Conservation (phyloP, 139 green algal genomes). For the Auxenochlorella pyrenoidosa region DNA sequence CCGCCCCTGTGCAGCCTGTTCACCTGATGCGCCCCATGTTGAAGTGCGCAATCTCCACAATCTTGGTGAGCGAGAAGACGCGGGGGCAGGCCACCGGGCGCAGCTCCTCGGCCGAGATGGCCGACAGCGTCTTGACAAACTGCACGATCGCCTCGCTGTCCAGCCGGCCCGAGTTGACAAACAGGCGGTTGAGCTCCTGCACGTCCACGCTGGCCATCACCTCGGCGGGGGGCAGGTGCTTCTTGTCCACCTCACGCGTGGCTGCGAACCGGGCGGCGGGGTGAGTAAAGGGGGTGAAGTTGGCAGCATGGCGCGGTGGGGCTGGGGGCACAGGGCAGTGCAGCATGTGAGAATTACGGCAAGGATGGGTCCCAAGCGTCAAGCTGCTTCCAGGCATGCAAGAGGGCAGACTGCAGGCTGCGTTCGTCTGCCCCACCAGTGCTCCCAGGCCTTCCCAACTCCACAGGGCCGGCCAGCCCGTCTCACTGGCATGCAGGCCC, state of each 20-base stretch:
- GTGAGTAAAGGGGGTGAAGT: background rate
- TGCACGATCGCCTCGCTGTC: conserved; percentile 72
- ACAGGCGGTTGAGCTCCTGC: conserved; percentile 75
- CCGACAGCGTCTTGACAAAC: conserved; percentile 89
- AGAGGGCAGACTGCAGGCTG: no score
- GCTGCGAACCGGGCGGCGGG: background rate
- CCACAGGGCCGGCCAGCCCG: background rate
- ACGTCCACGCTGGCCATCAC: conserved; percentile 68
- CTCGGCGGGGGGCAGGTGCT: conserved; percentile 43
- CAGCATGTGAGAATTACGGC: background rate
- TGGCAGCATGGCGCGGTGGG: background rate
- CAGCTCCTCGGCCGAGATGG: conserved; percentile 75
- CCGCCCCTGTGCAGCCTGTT: background rate
- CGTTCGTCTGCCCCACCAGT: background rate
- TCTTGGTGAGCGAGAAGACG: conserved; percentile 94
- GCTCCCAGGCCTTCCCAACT: background rate
- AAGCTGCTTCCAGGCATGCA: background rate
- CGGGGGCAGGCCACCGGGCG: conserved; percentile 65
- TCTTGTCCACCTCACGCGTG: conserved; percentile 26
- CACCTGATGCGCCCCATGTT: conserved; percentile 97
- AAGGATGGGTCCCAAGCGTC: background rate
- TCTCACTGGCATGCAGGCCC: conserved; percentile 51
- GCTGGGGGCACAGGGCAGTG: background rate
- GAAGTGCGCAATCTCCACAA: conserved; percentile 97
- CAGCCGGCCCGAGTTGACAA: conserved; percentile 58